Conservation (phyloP, 371 early-diverging fungal species). For the Basidiobolus meristosporus region DNA sequence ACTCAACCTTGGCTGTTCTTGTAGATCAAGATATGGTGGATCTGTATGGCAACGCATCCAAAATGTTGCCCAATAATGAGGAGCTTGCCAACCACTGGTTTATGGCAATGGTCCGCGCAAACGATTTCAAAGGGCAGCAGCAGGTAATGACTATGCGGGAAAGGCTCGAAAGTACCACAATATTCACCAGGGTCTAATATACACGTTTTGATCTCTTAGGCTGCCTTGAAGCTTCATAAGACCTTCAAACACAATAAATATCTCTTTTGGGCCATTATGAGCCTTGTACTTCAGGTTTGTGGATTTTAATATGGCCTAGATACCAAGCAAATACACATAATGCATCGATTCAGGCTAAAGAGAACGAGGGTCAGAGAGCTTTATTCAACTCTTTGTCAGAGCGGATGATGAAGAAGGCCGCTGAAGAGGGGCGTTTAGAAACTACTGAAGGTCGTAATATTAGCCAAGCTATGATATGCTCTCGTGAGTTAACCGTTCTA, state of each 20-base stretch:
- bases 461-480: too few relatives aligned
- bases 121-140: constrained; percentile 59
- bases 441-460: constrained; percentile 31
- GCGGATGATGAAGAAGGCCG: constrained; percentile 67
- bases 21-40: constrained; percentile 41
- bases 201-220: constrained; percentile 11
- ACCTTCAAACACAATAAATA: constrained; percentile 56
- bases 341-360: too few relatives aligned
- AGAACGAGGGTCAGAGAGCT: constrained; percentile 14
- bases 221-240: constrained; percentile 65
- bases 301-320: background rate
- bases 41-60: constrained; percentile 52
- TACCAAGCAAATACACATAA: too few relatives aligned
- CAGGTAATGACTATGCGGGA: constrained; percentile 10
- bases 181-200: background rate
- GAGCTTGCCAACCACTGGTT: constrained; percentile 60
- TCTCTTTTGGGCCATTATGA: constrained; percentile 77
- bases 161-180: background rate
- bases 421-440: constrained; percentile 35
- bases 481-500: background rate
- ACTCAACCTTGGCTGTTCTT: too few relatives aligned
- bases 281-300: constrained; percentile 31
- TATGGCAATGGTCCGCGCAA: constrained; percentile 59
- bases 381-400: constrained; percentile 57
- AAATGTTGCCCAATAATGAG: constrained; percentile 41